Base-by-base conservation (phyloP, 805 yeast genomes). In the Wickerhamomyces xylosicus region DNA sequence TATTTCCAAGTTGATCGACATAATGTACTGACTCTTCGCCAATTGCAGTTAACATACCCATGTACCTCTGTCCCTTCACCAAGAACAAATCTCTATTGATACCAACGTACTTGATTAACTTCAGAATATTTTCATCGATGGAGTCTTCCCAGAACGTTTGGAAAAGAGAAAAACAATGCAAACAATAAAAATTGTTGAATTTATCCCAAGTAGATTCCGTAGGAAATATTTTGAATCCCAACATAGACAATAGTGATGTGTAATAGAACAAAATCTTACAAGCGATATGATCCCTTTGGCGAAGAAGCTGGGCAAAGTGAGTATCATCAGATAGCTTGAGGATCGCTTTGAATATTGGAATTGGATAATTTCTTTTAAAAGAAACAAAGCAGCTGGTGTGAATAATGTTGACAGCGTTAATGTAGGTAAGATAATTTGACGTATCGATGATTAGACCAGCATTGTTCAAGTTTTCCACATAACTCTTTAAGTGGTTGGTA, bases 251-350 rank as follows among this genome's bases (percentile, higher is more conserved):
- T 5, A 52, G 33, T 7, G 44, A 35, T 37, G 50, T 45, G 32
- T 35, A 43, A 20, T 45, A 42, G 29, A 37, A 49, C 41, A 51
- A 38, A 25, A 49, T 42, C 40, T 52, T 52, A 46, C 48, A 28
- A 2, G 52, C 48, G 8, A 46, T 33, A 31, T 46, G 45, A 29
- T 50, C 54, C 22, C 32, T 40, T 1, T 16, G 7, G 15, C 48
- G 40, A 11, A 52, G 8, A 15, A 49, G 42, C 3, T 33, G 15
- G 2, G 47, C 20, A 32, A 47, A 47, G 1, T 36, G 37, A 4
- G 31, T 13, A 19, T 40, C 31, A 2, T 33, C 34, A 3, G 50
- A 32, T 3, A 50, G 5, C 3, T 39, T 36, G 19, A 48, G 19
- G 2, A 48, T 31, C 3, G 39, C 40, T 17, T 49, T 41, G 14